These are phyloP conservation scores for Hypsizygus ulmarius DNA, from an alignment of 1,284 basidiomycete species.

Conservation along the genomic window DNA sequence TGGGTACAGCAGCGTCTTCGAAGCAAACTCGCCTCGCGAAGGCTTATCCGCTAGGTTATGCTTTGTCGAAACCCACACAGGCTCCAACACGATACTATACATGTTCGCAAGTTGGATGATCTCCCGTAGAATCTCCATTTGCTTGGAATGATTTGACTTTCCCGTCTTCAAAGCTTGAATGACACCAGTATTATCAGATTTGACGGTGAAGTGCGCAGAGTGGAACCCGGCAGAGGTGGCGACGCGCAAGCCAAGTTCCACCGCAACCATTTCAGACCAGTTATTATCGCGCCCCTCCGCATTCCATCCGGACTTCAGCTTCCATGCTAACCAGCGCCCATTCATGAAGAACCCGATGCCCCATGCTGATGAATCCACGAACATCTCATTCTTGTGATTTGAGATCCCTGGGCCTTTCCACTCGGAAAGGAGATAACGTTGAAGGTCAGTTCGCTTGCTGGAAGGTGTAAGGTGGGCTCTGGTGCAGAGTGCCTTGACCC, in stretches of 20 bases:
- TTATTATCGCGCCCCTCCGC: constrained; percentile 28
- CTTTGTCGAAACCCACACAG: constrained; percentile 18
- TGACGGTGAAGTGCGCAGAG: constrained; percentile 13
- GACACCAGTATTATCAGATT: constrained; percentile 26
- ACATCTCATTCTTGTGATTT: not conserved
- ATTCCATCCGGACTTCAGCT: constrained; percentile 25
- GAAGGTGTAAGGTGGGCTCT: constrained; percentile 36
- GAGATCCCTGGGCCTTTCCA: constrained; percentile 17
- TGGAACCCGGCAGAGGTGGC: constrained; percentile 21
- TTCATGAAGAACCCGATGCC: constrained; percentile 38
- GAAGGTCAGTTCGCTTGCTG: constrained; percentile 35
- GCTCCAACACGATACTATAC: constrained; percentile 8
- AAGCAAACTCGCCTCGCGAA: constrained; percentile 16
- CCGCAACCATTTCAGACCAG: constrained; percentile 36
- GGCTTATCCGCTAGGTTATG: constrained; percentile 19
- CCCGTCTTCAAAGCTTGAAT: constrained; percentile 17
- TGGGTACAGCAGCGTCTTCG: constrained; percentile 12
- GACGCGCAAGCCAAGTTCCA: constrained; percentile 32
- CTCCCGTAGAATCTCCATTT: constrained; percentile 13
- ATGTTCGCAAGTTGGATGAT: constrained; percentile 10
- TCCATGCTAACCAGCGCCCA: constrained; percentile 31
- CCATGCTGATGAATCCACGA: constrained; percentile 26
- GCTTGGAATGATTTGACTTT: constrained; percentile 13
- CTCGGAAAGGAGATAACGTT: constrained; percentile 35
- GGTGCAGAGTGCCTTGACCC: constrained; percentile 36